These are phyloP conservation scores for Penicillium sp. DNA, from an alignment of 2,329 filamentous ascomycete species.

Conservation along the genomic window DNA sequence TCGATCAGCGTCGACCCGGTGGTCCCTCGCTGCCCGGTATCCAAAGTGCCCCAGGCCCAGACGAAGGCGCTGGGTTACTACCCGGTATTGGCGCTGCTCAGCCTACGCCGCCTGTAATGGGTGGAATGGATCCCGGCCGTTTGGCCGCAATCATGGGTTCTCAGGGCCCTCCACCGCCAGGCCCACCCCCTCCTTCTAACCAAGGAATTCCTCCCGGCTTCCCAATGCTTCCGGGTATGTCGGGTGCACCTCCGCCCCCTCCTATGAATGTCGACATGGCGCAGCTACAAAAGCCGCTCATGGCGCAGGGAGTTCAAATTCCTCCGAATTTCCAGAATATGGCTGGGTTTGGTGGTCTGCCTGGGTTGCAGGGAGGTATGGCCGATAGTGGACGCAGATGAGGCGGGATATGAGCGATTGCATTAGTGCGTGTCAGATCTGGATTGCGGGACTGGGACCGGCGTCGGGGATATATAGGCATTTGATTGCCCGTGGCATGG, in stretches of 20 bases:
- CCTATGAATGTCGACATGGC: slow-evolving; percentile 44
- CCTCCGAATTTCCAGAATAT: slow-evolving; percentile 43
- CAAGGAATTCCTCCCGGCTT: slow-evolving; percentile 36
- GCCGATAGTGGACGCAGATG: slow-evolving; percentile 62
- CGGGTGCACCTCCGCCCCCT: slow-evolving; percentile 58
- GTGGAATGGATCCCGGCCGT: slow-evolving; percentile 54
- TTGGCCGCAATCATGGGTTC: slow-evolving; percentile 52
- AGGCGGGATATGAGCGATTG: slow-evolving; percentile 8
- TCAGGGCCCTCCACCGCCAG: slow-evolving; percentile 41
- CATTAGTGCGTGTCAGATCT: slow-evolving; percentile 11
- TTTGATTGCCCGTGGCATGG: slow-evolving; percentile 12
- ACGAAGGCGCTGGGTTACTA: slow-evolving; percentile 51
- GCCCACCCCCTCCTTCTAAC: slow-evolving; percentile 28
- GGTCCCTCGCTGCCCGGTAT: slow-evolving; percentile 56
- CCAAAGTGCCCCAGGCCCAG: slow-evolving; percentile 59
- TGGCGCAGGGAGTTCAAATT: slow-evolving; percentile 40
- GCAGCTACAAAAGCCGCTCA: slow-evolving; percentile 44
- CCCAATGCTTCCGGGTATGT: slow-evolving; percentile 48
- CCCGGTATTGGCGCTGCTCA: slow-evolving; percentile 54
- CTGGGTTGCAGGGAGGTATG: slow-evolving; percentile 40
- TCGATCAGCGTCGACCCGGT: slow-evolving; percentile 84
- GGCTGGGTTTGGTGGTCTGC: slow-evolving; percentile 36
- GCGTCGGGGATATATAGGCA: slow-evolving; percentile 27
- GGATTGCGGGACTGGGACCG: slow-evolving; percentile 14
- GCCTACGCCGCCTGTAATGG: slow-evolving; percentile 44